Evolutionary conservation across 208 protist species (phyloP).

Genomic region (Kentomonas sorsogonicus): DNA sequence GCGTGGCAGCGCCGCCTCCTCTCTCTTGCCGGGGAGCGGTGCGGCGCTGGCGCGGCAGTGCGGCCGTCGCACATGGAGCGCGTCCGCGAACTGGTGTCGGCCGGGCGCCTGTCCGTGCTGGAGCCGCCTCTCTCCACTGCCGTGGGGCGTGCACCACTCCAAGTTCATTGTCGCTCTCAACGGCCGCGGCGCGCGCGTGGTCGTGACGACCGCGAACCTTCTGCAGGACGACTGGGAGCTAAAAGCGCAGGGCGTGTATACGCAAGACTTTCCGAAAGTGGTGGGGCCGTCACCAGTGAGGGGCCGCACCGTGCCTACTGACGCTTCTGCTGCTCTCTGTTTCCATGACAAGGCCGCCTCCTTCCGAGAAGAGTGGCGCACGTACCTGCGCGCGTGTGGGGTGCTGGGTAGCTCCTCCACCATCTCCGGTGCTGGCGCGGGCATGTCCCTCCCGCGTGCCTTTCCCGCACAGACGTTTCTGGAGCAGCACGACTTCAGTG

Average conservation of each 20-base stretch:
- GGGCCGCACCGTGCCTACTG: too few relatives aligned
- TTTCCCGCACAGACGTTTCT: constrained; percentile 36
- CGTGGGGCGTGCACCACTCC: constrained; percentile 83
- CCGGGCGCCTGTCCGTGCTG: constrained; percentile 35
- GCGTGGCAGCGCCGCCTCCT: too few relatives aligned
- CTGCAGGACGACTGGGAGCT: constrained; percentile 54
- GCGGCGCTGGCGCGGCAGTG: too few relatives aligned
- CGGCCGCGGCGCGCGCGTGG: constrained; percentile 44
- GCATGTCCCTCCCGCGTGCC: constrained; percentile 13
- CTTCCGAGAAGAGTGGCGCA: too few relatives aligned
- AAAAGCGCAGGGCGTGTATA: constrained; percentile 72
- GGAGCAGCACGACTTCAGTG: constrained; percentile 52
- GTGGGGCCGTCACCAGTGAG: neutral
- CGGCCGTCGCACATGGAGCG: too few relatives aligned
- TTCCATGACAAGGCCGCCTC: too few relatives aligned
- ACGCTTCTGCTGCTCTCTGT: too few relatives aligned
- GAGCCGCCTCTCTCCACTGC: constrained; percentile 55
- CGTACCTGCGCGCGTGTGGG: neutral
- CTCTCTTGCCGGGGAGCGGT: too few relatives aligned
- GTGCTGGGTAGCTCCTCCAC: too few relatives aligned
- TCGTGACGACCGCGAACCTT: constrained; percentile 72
- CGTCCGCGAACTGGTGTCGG: constrained; percentile 1
- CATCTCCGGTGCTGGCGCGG: neutral
- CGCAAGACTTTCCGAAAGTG: constrained; percentile 71
- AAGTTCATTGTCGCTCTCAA: constrained; percentile 69